Evolutionary conservation across 768 basidiomycete genomes (phyloP).

Genomic region (Amyloporia xantha): DNA sequence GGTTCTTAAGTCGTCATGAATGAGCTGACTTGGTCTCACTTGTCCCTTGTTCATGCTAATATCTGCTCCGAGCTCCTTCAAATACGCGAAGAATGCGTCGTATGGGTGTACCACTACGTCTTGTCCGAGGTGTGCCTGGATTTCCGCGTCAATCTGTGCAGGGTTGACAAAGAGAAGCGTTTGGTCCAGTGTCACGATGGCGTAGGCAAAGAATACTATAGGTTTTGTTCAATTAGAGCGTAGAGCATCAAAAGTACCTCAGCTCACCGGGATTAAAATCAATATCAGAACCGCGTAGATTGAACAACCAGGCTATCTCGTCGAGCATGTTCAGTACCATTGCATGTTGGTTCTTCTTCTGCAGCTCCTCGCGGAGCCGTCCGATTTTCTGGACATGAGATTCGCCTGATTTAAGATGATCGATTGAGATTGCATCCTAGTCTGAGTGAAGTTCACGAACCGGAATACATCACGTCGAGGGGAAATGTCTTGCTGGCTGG

Average conservation of each 20-base stretch:
- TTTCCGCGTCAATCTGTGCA: conserved; percentile 38
- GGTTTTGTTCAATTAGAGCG: not conserved
- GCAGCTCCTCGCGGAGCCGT: conserved; percentile 56
- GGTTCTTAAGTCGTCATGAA: not conserved
- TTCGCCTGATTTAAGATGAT: conserved; percentile 39
- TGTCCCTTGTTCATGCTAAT: conserved; percentile 28
- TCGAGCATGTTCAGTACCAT: conserved; percentile 85
- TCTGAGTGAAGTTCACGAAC: conserved; percentile 27
- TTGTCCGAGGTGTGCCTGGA: conserved; percentile 46
- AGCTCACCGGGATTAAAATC: conserved; percentile 68
- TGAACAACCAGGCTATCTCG: conserved; percentile 92
- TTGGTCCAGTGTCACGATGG: conserved; percentile 54
- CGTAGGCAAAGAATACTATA: conserved; percentile 88
- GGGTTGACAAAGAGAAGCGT: conserved; percentile 66
- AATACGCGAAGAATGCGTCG: conserved; percentile 53
- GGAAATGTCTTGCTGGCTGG: conserved; percentile 63
- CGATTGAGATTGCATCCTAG: too few species aligned
- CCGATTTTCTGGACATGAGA: conserved; percentile 60
- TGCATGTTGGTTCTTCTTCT: conserved; percentile 58
- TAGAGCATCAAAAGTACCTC: not conserved
- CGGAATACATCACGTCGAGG: conserved; percentile 71
- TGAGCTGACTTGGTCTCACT: conserved; percentile 10
- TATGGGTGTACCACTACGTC: conserved; percentile 69
- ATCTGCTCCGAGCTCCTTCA: conserved; percentile 42
- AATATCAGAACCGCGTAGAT: conserved; percentile 89